Percentiles rank a stretch among this genome's conserved stretches.
Evolutionary conservation across 331 rosid species (phyloP).

Genomic region (Rhamnella rubrinervis): DNA sequence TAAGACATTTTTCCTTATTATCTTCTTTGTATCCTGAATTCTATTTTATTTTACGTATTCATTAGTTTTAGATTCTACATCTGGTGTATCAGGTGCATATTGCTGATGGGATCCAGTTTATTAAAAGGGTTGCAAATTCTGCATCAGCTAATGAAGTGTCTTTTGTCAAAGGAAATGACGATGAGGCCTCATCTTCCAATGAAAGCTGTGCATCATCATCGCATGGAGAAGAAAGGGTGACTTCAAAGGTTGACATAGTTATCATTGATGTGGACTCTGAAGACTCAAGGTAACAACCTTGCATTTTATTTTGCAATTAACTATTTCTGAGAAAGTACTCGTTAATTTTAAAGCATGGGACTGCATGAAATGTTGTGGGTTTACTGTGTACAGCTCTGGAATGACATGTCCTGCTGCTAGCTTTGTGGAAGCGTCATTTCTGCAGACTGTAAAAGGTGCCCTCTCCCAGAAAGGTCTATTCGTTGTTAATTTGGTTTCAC

Average conservation of each 20-base stretch:
- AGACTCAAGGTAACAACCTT: constrained; percentile 68
- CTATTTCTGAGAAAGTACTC: not conserved
- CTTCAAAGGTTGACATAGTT: constrained; percentile 62
- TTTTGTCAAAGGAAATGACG: constrained; percentile 23
- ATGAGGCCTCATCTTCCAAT: constrained; percentile 31
- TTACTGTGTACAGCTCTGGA: constrained; percentile 60
- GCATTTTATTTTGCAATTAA: constrained; percentile 6
- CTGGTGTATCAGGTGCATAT: constrained; percentile 68
- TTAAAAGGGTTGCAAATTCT: constrained; percentile 40
- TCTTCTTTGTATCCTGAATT: not conserved
- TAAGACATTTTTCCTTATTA: not conserved
- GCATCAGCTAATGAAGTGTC: constrained; percentile 22
- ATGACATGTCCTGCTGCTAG: constrained; percentile 88
- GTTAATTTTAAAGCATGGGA: not conserved
- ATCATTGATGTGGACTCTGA: constrained; percentile 90
- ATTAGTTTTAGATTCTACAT: constrained; percentile 4
- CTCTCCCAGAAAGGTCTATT: constrained; percentile 81
- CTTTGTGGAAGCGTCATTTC: constrained; percentile 77
- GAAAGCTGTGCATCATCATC: constrained; percentile 30
- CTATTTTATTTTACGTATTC: constrained; percentile 7
- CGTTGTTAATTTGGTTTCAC: constrained; percentile 79
- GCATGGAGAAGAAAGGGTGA: constrained; percentile 32
- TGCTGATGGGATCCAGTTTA: constrained; percentile 86
- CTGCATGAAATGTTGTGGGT: not conserved
- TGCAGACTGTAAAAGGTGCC: constrained; percentile 58